Evolutionary conservation across 495 filamentous ascomycete genomes (phyloP).

Genomic region (Barbatosphaeria neglecta): DNA sequence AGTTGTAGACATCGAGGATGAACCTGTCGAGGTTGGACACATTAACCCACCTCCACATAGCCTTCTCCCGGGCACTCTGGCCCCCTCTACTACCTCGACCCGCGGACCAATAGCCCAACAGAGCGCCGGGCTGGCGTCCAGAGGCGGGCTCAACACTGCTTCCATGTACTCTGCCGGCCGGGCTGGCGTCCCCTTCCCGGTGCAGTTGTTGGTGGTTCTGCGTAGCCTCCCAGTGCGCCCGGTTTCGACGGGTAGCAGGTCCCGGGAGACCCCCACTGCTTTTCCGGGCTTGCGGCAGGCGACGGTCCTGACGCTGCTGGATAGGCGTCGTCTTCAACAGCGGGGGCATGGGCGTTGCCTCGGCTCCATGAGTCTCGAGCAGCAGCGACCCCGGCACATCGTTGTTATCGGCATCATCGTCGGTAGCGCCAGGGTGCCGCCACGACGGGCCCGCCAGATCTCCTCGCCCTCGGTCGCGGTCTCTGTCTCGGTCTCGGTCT

Average conservation of each 20-base stretch:
- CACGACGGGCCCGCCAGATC: not conserved
- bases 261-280: conserved; percentile 28
- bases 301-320: conserved; percentile 3
- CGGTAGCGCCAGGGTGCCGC: conserved; percentile 21
- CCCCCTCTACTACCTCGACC: not conserved
- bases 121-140: not conserved
- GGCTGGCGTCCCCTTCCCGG: conserved; percentile 22
- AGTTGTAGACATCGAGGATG: conserved; percentile 79
- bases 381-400: conserved; percentile 86
- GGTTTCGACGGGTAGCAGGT: conserved; percentile 39
- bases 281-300: conserved; percentile 2
- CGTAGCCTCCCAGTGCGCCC: conserved; percentile 56
- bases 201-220: conserved; percentile 52
- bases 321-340: conserved; percentile 3
- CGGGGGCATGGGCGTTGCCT: conserved; percentile 1
- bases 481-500: conserved; percentile 7
- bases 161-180: conserved; percentile 19
- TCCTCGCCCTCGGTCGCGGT: conserved; percentile 2
- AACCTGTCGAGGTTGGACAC: conserved; percentile 87
- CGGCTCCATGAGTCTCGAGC: conserved; percentile 46
- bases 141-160: not conserved
- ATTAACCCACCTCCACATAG: conserved; percentile 94
- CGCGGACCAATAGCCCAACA: not conserved
- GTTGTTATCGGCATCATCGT: conserved; percentile 71
- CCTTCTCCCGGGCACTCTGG: conserved; percentile 61